These are phyloP conservation scores for Tulasnella sp. DNA, from an alignment of 768 basidiomycete genomes.

Conservation along the genomic window DNA sequence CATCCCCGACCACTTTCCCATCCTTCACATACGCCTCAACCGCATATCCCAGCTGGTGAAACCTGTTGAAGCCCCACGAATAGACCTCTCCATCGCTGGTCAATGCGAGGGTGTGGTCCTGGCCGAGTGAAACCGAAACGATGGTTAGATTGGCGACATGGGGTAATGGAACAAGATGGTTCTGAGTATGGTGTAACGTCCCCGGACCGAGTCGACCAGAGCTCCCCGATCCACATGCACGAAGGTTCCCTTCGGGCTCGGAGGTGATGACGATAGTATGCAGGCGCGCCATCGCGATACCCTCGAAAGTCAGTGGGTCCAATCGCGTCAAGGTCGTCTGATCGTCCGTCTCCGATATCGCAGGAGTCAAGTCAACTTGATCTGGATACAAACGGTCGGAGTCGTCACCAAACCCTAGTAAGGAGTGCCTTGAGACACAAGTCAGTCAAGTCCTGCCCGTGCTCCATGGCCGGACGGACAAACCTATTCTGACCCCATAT, in stretches of 20 bases:
- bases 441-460: background rate
- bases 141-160: constrained; percentile 45
- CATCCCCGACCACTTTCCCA: constrained; percentile 41
- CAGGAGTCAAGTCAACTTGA: constrained; percentile 43
- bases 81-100: constrained; percentile 73
- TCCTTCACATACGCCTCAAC: constrained; percentile 39
- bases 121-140: constrained; percentile 67
- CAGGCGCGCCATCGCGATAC: constrained; percentile 74
- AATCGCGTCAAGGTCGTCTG: constrained; percentile 33
- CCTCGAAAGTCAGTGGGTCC: constrained; percentile 47
- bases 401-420: constrained; percentile 66
- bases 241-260: constrained; percentile 61
- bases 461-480: background rate
- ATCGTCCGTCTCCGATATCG: constrained; percentile 28
- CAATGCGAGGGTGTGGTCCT: constrained; percentile 87
- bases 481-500: constrained; percentile 84
- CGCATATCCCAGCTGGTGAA: constrained; percentile 78
- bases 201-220: constrained; percentile 67
- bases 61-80: constrained; percentile 87
- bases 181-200: constrained; percentile 64
- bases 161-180: constrained; percentile 49
- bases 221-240: constrained; percentile 81
- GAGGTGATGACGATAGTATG: constrained; percentile 78
- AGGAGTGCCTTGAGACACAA: constrained; percentile 35
- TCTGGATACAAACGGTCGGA: constrained; percentile 75